Conservation (phyloP, 441 rosid genomes). For the Erodium texanum region DNA sequence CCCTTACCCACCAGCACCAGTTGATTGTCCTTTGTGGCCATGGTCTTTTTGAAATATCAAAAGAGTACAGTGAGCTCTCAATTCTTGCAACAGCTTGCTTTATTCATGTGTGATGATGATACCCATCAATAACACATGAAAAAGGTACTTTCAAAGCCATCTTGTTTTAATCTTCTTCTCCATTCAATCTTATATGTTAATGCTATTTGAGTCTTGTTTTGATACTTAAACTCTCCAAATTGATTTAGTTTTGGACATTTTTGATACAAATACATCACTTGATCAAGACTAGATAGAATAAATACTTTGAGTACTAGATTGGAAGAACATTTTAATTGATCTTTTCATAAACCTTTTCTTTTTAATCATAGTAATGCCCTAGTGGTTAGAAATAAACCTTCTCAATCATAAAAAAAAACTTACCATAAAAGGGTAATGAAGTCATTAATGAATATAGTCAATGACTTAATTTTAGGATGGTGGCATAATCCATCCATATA, state of each 20-base stretch:
- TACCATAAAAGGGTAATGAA: not conserved
- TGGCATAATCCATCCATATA: not conserved
- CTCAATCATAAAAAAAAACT: not conserved
- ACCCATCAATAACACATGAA: not conserved
- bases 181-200: not conserved
- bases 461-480: not conserved
- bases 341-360: no score
- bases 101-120: no score
- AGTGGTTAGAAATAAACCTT: no score
- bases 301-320: no score
- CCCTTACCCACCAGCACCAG: not conserved
- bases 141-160: not conserved
- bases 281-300: no score
- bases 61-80: not conserved
- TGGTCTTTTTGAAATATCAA: not conserved
- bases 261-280: no score
- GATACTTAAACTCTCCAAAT: no score
- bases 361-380: no score
- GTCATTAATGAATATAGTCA: not conserved
- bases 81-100: no score
- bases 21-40: not conserved
- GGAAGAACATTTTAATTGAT: no score
- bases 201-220: not conserved
- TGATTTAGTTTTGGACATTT: no score
- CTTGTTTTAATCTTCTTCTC: constrained; percentile 1